phyloP scores from a whole-genome alignment of 768 basidiomycete species.

The Strobilomyces dryophilus region DNA sequence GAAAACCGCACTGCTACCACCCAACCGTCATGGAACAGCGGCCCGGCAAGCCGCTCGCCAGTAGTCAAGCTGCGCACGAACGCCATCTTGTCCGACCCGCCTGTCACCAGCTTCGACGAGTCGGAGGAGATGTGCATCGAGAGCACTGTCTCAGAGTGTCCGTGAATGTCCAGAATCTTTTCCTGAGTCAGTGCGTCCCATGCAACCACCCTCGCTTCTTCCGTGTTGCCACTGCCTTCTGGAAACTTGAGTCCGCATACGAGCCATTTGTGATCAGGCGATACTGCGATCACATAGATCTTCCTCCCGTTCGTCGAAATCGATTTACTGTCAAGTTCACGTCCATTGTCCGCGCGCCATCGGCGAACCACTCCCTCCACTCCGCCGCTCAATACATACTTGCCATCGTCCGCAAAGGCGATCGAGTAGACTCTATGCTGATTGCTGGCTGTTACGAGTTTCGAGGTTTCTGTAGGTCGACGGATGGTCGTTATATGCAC shows the following conservation, averaged over 20 bases:
- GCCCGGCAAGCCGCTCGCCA: neutral
- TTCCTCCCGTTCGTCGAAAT: neutral
- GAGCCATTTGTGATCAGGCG: neutral
- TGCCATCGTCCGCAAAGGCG: neutral
- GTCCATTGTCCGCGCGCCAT: neutral
- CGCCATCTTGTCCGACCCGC: neutral
- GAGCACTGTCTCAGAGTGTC: neutral
- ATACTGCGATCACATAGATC: neutral
- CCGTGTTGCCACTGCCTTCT: neutral
- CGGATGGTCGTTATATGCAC: neutral
- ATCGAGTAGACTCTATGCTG: neutral
- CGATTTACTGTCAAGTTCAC: neutral
- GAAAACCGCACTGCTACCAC: constrained; percentile 3
- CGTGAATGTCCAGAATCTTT: neutral
- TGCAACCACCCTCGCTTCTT: neutral
- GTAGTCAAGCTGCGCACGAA: neutral
- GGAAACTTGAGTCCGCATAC: neutral
- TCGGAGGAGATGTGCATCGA: neutral
- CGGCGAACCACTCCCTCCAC: neutral
- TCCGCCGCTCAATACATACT: neutral
- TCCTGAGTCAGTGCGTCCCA: neutral
- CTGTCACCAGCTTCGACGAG: neutral
- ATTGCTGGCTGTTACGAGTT: neutral
- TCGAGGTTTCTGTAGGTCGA: neutral
- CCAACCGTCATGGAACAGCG: neutral